Percentiles rank a stretch among this genome's conserved stretches.
phyloP scores from a whole-genome alignment of 306 rosid species.

The Elaeagnus macrophylla region DNA sequence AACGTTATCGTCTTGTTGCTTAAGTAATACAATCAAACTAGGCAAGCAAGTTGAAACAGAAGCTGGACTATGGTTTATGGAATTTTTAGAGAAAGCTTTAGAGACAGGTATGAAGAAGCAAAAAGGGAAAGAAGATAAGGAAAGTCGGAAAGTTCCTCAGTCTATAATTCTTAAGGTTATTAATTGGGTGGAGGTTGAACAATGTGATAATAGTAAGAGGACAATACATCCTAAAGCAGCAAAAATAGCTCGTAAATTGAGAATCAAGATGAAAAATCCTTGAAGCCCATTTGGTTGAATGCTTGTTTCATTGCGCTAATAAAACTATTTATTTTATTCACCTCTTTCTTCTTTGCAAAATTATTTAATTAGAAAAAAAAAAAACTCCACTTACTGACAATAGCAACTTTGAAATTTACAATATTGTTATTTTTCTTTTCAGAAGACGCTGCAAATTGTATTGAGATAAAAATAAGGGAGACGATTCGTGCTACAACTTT shows the following conservation, averaged over 20 bases:
- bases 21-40: slow-evolving; percentile 54
- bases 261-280: slow-evolving; percentile 94
- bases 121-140: slow-evolving; percentile 42
- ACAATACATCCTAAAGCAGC: slow-evolving; percentile 73
- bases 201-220: slow-evolving; percentile 45
- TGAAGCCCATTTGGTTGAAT: slow-evolving; percentile 5
- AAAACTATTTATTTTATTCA: no score
- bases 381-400: no score
- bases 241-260: slow-evolving; percentile 66
- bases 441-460: no score
- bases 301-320: no score
- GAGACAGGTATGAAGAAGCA: slow-evolving; percentile 80
- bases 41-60: slow-evolving; percentile 79
- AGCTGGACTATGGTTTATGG: slow-evolving; percentile 93
- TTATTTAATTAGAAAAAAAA: no score
- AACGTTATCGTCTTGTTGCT: slow-evolving; percentile 4
- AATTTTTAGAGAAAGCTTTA: slow-evolving; percentile 75
- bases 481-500: no score
- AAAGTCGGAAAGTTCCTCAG: slow-evolving; percentile 59
- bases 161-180: slow-evolving; percentile 63
- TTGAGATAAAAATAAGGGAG: no score
- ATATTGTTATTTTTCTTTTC: no score
- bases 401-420: no score
- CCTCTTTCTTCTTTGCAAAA: no score
- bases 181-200: slow-evolving; percentile 88